Evolutionary conservation across 805 yeast species (phyloP).

Genomic region (Sporopachydermia quercuum): DNA sequence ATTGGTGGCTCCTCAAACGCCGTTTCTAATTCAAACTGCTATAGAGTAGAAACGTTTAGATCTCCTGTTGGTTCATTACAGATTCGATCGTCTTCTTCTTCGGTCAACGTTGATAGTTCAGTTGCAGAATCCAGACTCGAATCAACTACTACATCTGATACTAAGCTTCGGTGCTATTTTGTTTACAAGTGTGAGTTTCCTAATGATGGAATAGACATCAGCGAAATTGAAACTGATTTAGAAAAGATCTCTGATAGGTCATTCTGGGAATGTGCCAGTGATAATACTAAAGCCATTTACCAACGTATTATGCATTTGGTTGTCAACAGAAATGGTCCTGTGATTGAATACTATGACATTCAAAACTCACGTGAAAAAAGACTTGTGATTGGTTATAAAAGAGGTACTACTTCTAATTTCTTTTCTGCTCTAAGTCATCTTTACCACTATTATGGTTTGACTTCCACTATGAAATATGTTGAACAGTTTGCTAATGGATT

Average conservation of each 20-base stretch:
- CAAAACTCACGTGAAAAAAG: constrained; percentile 75
- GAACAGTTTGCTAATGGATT: constrained; percentile 88
- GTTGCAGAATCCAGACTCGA: constrained; percentile 8
- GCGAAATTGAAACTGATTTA: constrained; percentile 33
- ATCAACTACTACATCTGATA: constrained; percentile 26
- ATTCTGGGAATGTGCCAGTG: constrained; percentile 63
- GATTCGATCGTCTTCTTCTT: constrained; percentile 20
- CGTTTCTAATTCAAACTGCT: constrained; percentile 26
- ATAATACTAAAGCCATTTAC: constrained; percentile 67
- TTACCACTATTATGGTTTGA: constrained; percentile 77
- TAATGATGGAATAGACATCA: constrained; percentile 15
- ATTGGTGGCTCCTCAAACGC: constrained; percentile 14
- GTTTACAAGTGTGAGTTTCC: constrained; percentile 60
- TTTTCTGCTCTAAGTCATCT: constrained; percentile 76
- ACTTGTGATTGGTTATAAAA: constrained; percentile 77
- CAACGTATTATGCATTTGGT: constrained; percentile 56
- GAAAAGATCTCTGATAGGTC: constrained; percentile 62
- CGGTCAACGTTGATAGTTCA: constrained; percentile 12
- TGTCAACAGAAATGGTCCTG: constrained; percentile 75
- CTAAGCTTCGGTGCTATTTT: constrained; percentile 57
- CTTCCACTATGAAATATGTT: constrained; percentile 78
- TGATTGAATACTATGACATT: constrained; percentile 71
- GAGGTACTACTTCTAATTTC: constrained; percentile 72
- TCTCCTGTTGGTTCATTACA: constrained; percentile 44
- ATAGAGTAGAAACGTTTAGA: constrained; percentile 66